A percentile compares a stretch with the other conserved stretches of the same genome.
Conservation (phyloP, 1,284 basidiomycete genomes). For the Paramarasmius palmivorus region DNA sequence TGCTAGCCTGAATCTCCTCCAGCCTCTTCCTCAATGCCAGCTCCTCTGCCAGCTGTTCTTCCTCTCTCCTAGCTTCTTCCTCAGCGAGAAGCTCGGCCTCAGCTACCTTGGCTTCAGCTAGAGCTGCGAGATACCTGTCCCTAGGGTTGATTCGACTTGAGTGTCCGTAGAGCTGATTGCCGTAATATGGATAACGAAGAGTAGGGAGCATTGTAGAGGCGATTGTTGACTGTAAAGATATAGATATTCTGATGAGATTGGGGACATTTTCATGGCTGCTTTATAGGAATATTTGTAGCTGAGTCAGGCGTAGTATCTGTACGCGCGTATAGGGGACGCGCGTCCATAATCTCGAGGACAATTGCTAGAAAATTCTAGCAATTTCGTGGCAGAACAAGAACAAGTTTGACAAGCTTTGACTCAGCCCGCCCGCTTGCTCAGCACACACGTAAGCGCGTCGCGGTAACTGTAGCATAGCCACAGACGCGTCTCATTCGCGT, state of each 20-base stretch:
- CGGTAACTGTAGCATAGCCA: too few relatives aligned
- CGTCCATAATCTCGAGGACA: constrained; percentile 8
- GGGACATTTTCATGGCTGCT: background rate
- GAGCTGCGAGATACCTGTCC: constrained; percentile 3
- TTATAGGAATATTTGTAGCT: constrained; percentile 6
- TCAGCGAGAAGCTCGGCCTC: constrained; percentile 17
- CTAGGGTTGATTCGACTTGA: constrained; percentile 4
- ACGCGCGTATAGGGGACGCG: constrained; percentile 11
- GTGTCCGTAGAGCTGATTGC: background rate
- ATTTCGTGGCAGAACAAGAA: background rate
- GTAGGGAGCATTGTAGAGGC: background rate
- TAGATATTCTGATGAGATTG: constrained; percentile 2
- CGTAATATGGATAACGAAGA: constrained; percentile 5
- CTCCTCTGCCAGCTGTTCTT: constrained; percentile 10
- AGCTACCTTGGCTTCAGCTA: constrained; percentile 3
- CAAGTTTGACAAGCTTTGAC: background rate
- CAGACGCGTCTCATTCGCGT: too few relatives aligned
- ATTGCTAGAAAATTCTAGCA: background rate
- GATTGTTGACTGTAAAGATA: background rate
- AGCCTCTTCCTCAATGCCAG: constrained; percentile 9
- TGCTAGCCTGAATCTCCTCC: constrained; percentile 10
- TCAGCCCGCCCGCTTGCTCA: too few relatives aligned
- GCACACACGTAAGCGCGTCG: too few relatives aligned
- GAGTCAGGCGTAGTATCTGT: constrained; percentile 2
- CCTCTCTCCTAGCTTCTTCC: constrained; percentile 28